A percentile compares a stretch with the other conserved stretches of the same genome.
Conservation (phyloP, 176 grass and related monocot genomes). For the Musa troglodytarum region DNA sequence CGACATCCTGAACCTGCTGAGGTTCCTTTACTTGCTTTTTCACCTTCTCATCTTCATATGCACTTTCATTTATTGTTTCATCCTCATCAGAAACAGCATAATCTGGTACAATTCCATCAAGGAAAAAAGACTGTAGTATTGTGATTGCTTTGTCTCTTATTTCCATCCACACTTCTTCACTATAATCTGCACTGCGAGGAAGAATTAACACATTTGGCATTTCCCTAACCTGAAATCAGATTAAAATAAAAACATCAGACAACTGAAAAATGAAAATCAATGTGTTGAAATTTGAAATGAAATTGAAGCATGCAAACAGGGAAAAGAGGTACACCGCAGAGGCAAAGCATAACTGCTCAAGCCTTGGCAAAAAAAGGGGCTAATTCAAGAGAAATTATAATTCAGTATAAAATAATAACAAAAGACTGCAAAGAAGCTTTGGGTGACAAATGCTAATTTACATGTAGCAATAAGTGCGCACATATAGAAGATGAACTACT, state of each 20-base stretch:
- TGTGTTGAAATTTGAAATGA: background rate
- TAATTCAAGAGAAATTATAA: no score
- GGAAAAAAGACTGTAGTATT: constrained; percentile 86
- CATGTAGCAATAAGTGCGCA: no score
- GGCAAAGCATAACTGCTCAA: background rate
- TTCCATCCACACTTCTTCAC: constrained; percentile 99
- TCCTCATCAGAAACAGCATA: constrained; percentile 81
- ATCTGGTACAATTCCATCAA: constrained; percentile 76
- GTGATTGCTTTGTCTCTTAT: constrained; percentile 90
- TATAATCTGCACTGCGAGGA: constrained; percentile 87
- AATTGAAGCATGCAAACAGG: background rate
- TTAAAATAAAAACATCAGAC: background rate
- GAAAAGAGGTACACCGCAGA: background rate
- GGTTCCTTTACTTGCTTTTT: constrained; percentile 47
- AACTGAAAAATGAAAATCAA: background rate
- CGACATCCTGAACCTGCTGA: constrained; percentile 34
- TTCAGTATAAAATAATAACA: no score
- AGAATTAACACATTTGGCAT: constrained; percentile 99
- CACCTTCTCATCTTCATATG: constrained; percentile 48
- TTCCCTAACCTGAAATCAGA: constrained; percentile 62
- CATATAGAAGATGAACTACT: no score
- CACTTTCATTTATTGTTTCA: constrained; percentile 64
- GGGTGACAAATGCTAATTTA: no score
- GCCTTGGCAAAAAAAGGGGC: background rate
- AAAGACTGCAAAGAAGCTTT: no score